Base-by-base conservation (phyloP, 2,329 filamentous ascomycete genomes). In the Cryphonectria carpinicola region DNA sequence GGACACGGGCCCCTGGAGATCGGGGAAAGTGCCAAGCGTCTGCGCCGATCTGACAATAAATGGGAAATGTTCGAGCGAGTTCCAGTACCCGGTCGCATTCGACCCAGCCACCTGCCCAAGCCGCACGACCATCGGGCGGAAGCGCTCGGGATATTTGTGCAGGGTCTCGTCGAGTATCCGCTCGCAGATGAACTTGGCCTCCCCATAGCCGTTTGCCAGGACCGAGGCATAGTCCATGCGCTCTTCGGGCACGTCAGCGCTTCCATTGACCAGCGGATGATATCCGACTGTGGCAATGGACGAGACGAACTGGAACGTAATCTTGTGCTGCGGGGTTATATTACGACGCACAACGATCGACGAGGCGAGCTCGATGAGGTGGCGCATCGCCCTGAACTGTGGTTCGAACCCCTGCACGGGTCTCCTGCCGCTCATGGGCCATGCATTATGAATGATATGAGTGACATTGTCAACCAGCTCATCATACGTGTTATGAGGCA, bases 71-170 rank as follows among this genome's bases (percentile, higher is more conserved):
- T 88, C 86, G 35, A 79, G 78, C 0, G 82, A 77, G 73, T 89
- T 89, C 87, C 87, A 89, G 74, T 84, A 84, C 0, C 87, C 87
- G 67, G 78, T 86, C 0, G 69, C 79, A 4, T 74, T 81, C 0
- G 83, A 85, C 0, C 87, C 87, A 0, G 86, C 80, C 58, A 89
- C 85, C 75, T 89, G 87, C 85, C 87, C n/a, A 0, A 83, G 78
- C 0, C 87, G 81, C 0, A 85, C 82, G 0, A 75, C 77, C 78
- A 81, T 83, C 0, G 83, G 70, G 19, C 80, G 80, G 77, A 87
- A 86, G 1, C 72, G 77, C 0, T 78, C 71, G 0, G 82, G 82
- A 70, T 83, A 75, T 19, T 76, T 75, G 70, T 83, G 81, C 4
- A 87, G 75, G 0, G 86, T 87, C 66, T 80, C 77, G 67, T 84